Evolutionary conservation across 805 yeast species (phyloP), one percentile per base, ranked within the genome.

Genomic region (Yueomyces sp.): DNA sequence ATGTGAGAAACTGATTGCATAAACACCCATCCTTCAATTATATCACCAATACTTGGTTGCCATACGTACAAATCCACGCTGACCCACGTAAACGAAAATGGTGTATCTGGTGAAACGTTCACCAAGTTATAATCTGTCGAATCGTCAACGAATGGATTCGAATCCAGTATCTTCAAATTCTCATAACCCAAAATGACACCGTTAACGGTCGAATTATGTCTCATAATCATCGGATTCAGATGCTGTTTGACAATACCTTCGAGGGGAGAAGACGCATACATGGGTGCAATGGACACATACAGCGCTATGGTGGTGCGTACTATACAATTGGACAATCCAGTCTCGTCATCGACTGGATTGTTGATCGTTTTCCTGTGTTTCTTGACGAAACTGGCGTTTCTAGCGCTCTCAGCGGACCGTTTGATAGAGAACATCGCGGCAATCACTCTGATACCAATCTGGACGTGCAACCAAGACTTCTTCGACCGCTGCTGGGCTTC

Each of bases 1-100:
- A 92, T 82, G 59, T 92, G 98, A 5, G 95, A 81, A 19, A 94
- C 95, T 3, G 95, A 81, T 67, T 90, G 96, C 76, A 90, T 79
- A 66, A 85, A 86, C 44, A 82, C 73, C 69, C 79, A 74, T 9
- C 98, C 98, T 61, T 88, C 94, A 26, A 92, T 65, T 1, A 72
- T 65, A 57, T 92, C 96, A 3, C 94, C 96, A n/a, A 77, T 68
- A 53, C 76, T 76, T 4, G 99, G 98, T 54, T 74, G 77, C 97
- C 98, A 92, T 41, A 87, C 75, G 44, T 86, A 69, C 40, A 92
- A 70, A 43, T 86, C 92, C 6, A 82, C 94, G 3, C 76, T 66
- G 40, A 85, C 72, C 97, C 98, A 92, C 42, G 83, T 58, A 62
- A 83, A 92, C 30, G 90, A 73, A 60, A 88, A 90, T 28, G 98